Evolutionary conservation across 2,329 filamentous ascomycete species (phyloP), one percentile per base, ranked within the genome.

Genomic region (Fonsecaea monophora): DNA sequence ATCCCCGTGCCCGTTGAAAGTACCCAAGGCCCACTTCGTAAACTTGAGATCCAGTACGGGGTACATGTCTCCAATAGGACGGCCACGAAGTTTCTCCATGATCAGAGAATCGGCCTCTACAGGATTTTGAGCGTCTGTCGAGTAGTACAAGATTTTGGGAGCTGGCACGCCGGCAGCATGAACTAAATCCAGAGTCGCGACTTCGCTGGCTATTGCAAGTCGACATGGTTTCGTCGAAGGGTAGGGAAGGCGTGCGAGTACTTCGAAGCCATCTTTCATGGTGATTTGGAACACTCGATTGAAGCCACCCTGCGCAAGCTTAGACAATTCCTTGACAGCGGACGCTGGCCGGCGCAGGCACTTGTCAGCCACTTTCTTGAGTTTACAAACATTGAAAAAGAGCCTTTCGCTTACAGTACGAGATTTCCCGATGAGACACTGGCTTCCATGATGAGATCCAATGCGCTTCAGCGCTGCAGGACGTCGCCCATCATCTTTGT

Each of bases 21-120:
- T 2, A 25, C 25, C 25, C 25, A 2, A 25, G 25, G 25, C 25
- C 25, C 25, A 25, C 25, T 3, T 25, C 25, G 25, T 1, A 25
- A 25, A 2, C 25, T 25, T 25, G 25, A 25, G 25, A 25, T 25
- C 25, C 2, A 25, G 25, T 25, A n/a, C n/a, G n/a, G n/a, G n/a
- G n/a, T n/a, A 53, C n/a, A 8, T 21, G 3, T 53, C 25, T 13
- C 13, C 10, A n/a, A 79, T 64, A 9, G 74, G 72, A 8, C 30
- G 69, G 15, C 80, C 80, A 1, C 70, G 58, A 13, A 79, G 55
- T n/a, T 75, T 74, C 65, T 79, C 78, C 68, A 81, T 75, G 6
- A 81, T 71, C n/a, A 82, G 71, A 38, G 78, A 80, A 70, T 80
- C 78, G 1, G 76, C 74, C 0, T 77, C 75, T 56, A 78, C 75